Percentiles rank a stretch among this genome's conserved stretches.
These are phyloP conservation scores for Piromyces sp. DNA, from an alignment of 192 early-diverging fungal genomes.

Conservation along the genomic window DNA sequence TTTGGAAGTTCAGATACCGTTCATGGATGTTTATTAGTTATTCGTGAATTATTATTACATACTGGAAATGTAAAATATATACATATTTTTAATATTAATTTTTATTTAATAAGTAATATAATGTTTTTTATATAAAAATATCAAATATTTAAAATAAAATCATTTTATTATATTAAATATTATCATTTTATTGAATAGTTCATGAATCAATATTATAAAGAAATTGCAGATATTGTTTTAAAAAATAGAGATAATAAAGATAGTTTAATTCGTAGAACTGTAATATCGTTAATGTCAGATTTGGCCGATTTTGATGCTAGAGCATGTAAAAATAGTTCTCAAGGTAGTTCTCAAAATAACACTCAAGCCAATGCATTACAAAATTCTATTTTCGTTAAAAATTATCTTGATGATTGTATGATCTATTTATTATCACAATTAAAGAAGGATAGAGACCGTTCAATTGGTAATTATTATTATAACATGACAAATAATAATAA, in stretches of 20 bases:
- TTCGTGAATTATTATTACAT: conserved; percentile 60
- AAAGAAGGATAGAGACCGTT: conserved; percentile 51
- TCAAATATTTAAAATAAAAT: too few relatives aligned
- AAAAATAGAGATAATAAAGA: conserved; percentile 62
- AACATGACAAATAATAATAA: conserved; percentile 6
- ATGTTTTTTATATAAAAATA: too few relatives aligned
- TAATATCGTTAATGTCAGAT: conserved; percentile 64
- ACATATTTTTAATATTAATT: too few relatives aligned
- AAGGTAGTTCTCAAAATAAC: too few relatives aligned
- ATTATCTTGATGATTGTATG: conserved; percentile 55
- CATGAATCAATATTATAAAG: conserved; percentile 61
- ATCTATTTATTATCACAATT: conserved; percentile 49
- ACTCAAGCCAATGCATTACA: too few relatives aligned
- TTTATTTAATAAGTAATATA: too few relatives aligned
- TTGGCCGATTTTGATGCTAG: conserved; percentile 61
- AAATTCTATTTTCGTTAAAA: conserved; percentile 20
- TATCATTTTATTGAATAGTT: conserved; percentile 45
- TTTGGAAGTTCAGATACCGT: conserved; percentile 53
- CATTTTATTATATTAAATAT: too few relatives aligned
- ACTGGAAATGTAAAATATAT: conserved; percentile 45
- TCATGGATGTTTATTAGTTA: conserved; percentile 72
- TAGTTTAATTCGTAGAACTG: conserved; percentile 57
- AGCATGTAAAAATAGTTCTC: conserved; percentile 12
- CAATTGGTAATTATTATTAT: conserved; percentile 13
- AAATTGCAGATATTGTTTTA: conserved; percentile 58